A percentile compares a stretch with the other conserved stretches of the same genome.
Evolutionary conservation across 805 yeast genomes (phyloP).

Genomic region (Kluyveromyces lactis): DNA sequence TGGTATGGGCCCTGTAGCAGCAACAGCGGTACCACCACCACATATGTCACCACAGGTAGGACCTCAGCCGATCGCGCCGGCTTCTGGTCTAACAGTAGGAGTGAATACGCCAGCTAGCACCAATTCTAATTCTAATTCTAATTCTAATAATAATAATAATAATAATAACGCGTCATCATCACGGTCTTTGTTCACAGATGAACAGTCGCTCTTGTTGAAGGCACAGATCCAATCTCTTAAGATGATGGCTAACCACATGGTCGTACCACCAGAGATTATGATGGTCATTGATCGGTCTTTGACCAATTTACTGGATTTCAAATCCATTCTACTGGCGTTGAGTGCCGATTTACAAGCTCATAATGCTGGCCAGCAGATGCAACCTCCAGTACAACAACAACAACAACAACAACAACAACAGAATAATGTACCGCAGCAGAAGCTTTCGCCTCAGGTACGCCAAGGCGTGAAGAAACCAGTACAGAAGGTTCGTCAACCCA

Average conservation of each 20-base stretch:
- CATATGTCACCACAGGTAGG: too few relatives aligned
- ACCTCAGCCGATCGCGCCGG: too few relatives aligned
- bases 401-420: slow-evolving; percentile 2
- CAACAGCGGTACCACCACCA: too few relatives aligned
- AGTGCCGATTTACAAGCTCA: slow-evolving; percentile 14
- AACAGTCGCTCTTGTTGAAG: slow-evolving; percentile 25
- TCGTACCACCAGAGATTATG: slow-evolving; percentile 24
- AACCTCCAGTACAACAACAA: slow-evolving; percentile 1
- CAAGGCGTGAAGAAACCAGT: neutral
- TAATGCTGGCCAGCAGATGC: slow-evolving; percentile 1
- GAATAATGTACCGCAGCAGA: neutral
- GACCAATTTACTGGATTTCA: slow-evolving; percentile 27
- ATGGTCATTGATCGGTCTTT: slow-evolving; percentile 24
- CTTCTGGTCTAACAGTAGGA: too few relatives aligned
- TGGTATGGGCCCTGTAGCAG: too few relatives aligned
- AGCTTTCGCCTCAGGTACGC: too few relatives aligned
- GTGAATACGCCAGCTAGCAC: neutral
- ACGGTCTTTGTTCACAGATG: slow-evolving; percentile 15
- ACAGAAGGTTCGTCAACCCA: neutral
- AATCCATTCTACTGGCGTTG: slow-evolving; percentile 21
- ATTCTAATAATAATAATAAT: neutral
- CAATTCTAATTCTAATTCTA: neutral
- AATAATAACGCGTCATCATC: slow-evolving; percentile 3
- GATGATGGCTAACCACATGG: slow-evolving; percentile 23
- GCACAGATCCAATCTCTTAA: slow-evolving; percentile 31